Evolutionary conservation across 2,329 filamentous ascomycete species (phyloP).

Genomic region (Graphilbum ipis-grandicollis): DNA sequence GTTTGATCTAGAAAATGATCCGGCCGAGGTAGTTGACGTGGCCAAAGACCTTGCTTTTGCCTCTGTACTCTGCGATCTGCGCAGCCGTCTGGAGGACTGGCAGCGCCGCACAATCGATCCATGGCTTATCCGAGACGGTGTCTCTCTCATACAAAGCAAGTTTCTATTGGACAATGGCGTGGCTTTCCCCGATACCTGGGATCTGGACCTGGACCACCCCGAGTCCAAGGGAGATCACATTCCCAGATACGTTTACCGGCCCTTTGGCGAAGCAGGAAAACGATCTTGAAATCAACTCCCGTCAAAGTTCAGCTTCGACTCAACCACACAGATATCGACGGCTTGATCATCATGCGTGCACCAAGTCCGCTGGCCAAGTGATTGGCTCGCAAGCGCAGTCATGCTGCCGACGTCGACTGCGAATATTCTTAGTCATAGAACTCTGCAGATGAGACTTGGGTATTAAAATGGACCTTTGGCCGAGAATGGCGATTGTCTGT

Average conservation of each 20-base stretch:
- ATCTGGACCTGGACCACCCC: slow-evolving; percentile 6
- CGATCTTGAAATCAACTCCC: too few species aligned
- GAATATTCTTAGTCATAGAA: too few species aligned
- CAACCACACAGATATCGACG: too few species aligned
- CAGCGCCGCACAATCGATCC: slow-evolving; percentile 13
- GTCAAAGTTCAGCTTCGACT: too few species aligned
- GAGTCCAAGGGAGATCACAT: slow-evolving; percentile 9
- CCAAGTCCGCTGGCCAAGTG: too few species aligned
- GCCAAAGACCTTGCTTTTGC: slow-evolving; percentile 16
- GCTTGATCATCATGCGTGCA: too few species aligned
- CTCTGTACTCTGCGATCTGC: neutral
- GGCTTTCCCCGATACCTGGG: slow-evolving; percentile 13
- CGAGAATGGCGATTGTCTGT: too few species aligned
- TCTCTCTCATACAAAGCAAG: slow-evolving; percentile 8
- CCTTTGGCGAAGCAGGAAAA: slow-evolving; percentile 6
- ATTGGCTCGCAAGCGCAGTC: too few species aligned
- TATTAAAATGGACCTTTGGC: too few species aligned
- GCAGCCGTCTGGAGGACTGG: slow-evolving; percentile 12
- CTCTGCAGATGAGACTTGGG: too few species aligned
- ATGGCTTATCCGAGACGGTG: slow-evolving; percentile 15
- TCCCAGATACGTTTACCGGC: slow-evolving; percentile 11
- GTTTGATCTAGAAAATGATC: slow-evolving; percentile 26
- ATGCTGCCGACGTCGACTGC: too few species aligned
- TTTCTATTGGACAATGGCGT: slow-evolving; percentile 11
- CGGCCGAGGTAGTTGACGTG: slow-evolving; percentile 26